These are phyloP conservation scores for Geranium rotundifolium DNA, from an alignment of 345 rosid species.

Conservation along the genomic window DNA sequence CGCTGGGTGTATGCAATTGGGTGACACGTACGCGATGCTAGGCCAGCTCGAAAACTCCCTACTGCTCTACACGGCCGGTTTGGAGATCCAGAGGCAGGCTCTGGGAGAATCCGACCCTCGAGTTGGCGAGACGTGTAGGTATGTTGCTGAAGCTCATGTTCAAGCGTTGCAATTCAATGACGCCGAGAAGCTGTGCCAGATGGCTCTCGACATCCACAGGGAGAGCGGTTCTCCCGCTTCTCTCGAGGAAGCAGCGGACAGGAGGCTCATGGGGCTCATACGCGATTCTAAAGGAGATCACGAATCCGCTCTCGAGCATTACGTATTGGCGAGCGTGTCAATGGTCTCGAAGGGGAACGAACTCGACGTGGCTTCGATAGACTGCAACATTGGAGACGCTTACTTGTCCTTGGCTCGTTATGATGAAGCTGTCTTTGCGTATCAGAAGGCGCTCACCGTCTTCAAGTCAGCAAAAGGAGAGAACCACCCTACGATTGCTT, in stretches of 20 bases:
- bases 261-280: constrained; percentile 80
- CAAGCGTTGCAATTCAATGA: constrained; percentile 80
- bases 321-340: constrained; percentile 78
- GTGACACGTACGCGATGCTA: constrained; percentile 71
- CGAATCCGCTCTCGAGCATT: constrained; percentile 84
- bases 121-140: constrained; percentile 75
- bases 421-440: constrained; percentile 77
- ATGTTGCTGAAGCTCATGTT: constrained; percentile 79
- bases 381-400: constrained; percentile 87
- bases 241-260: constrained; percentile 76
- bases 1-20: constrained; percentile 94
- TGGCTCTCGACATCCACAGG: constrained; percentile 67
- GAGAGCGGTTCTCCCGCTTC: constrained; percentile 49
- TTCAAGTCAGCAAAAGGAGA: constrained; percentile 76
- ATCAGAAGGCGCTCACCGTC: constrained; percentile 73
- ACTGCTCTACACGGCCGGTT: constrained; percentile 66
- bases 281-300: constrained; percentile 66
- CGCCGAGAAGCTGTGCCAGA: constrained; percentile 66
- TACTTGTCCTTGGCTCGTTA: constrained; percentile 73
- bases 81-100: constrained; percentile 85
- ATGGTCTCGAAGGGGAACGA: constrained; percentile 58
- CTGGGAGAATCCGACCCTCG: constrained; percentile 67
- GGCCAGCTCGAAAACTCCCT: constrained; percentile 83
- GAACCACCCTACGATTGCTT: constrained; percentile 70
- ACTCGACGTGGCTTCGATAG: constrained; percentile 62